A percentile compares a stretch with the other conserved stretches of the same genome.
Conservation (phyloP, 345 rosid species). For the Clausena lansium region DNA sequence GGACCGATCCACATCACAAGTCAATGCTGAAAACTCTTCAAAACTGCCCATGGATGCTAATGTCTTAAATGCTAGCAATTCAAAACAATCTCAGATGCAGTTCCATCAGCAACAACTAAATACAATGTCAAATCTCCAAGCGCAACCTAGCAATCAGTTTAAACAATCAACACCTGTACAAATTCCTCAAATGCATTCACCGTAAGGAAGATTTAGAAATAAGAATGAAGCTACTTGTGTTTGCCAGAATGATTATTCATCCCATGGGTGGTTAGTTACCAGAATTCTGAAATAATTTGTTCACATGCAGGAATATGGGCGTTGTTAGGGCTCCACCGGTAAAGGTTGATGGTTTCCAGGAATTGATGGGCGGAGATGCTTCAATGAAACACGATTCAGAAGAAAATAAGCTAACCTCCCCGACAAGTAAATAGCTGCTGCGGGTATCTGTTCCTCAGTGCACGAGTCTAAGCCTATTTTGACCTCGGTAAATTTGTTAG, state of each 20-base stretch:
- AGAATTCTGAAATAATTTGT: conserved; percentile 17
- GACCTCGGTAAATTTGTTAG: not conserved
- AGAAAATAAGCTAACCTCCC: conserved; percentile 71
- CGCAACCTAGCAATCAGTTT: conserved; percentile 66
- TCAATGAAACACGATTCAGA: conserved; percentile 66
- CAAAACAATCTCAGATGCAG: conserved; percentile 61
- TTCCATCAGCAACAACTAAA: conserved; percentile 68
- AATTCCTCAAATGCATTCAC: conserved; percentile 69
- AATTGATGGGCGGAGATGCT: conserved; percentile 90
- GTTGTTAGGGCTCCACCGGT: conserved; percentile 79
- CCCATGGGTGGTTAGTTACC: not conserved
- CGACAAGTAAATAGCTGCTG: conserved; percentile 52
- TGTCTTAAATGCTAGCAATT: conserved; percentile 53
- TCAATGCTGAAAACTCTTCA: conserved; percentile 68
- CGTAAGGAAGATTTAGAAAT: conserved; percentile 48
- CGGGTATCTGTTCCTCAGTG: not conserved
- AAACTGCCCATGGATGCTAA: conserved; percentile 64
- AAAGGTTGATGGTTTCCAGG: conserved; percentile 92
- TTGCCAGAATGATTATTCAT: not conserved
- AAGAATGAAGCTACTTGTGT: not conserved
- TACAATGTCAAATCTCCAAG: conserved; percentile 59
- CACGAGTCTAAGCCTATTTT: not conserved
- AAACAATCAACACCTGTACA: conserved; percentile 68
- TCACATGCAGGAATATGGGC: conserved; percentile 53
- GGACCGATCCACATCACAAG: conserved; percentile 73